These are phyloP conservation scores for Xylaria telfairii DNA, from an alignment of 495 filamentous ascomycete species.

Conservation along the genomic window DNA sequence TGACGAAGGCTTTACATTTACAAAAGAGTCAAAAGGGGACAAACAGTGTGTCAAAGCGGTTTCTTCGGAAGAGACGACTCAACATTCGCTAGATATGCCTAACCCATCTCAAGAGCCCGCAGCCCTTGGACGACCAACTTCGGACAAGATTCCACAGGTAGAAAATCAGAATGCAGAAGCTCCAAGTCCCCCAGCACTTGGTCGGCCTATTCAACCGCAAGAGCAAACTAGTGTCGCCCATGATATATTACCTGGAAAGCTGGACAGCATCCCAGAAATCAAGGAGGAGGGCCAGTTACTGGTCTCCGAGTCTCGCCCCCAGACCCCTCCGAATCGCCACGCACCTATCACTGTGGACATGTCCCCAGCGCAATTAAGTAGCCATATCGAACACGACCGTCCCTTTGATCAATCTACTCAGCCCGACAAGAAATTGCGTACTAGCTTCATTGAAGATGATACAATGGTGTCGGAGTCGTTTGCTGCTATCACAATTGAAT, in stretches of 20 bases:
- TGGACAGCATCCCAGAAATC: conserved; percentile 24
- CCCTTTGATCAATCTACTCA: conserved; percentile 45
- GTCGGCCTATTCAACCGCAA: conserved; percentile 28
- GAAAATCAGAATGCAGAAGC: conserved; percentile 33
- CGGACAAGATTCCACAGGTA: conserved; percentile 40
- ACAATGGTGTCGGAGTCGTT: conserved; percentile 25
- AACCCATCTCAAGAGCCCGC: conserved; percentile 45
- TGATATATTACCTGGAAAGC: neutral
- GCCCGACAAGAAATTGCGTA: conserved; percentile 46
- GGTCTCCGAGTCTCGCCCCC: conserved; percentile 27
- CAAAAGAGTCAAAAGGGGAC: conserved; percentile 52
- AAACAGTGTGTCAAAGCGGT: conserved; percentile 43
- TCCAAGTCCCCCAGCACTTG: conserved; percentile 28
- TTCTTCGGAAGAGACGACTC: neutral
- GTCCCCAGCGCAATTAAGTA: conserved; percentile 43
- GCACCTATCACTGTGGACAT: conserved; percentile 32
- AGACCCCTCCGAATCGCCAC: conserved; percentile 25
- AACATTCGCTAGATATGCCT: neutral
- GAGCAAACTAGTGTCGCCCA: conserved; percentile 20
- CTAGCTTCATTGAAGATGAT: conserved; percentile 34
- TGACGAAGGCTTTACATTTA: conserved; percentile 36
- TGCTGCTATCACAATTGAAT: conserved; percentile 9
- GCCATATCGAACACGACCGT: conserved; percentile 46
- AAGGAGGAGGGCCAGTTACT: neutral
- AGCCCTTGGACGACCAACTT: conserved; percentile 29